These are phyloP conservation scores for Atkinsonella texensis DNA, from an alignment of 2,329 filamentous ascomycete genomes.

Conservation along the genomic window DNA sequence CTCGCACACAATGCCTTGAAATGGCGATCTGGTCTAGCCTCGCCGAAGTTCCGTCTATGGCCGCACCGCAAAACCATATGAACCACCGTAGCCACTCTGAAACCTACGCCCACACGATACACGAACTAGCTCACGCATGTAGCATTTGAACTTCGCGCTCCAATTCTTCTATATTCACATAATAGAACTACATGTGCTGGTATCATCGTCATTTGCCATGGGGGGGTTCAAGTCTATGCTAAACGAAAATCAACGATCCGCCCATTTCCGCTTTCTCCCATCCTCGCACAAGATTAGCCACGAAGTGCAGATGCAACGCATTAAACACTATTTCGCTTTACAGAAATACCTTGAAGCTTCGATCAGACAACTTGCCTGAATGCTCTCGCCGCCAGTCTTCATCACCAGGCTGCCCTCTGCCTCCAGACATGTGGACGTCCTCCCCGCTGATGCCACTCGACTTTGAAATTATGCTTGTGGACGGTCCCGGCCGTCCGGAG, in stretches of 20 bases:
- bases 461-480: slow-evolving; percentile 4
- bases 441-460: slow-evolving; percentile 4
- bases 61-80: neutral
- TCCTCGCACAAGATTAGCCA: neutral
- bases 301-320: neutral
- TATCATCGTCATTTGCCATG: slow-evolving; percentile 2
- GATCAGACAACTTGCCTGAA: slow-evolving; percentile 12
- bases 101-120: too few relatives aligned
- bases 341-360: slow-evolving; percentile 17
- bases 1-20: neutral
- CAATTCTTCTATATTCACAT: neutral
- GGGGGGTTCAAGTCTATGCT: neutral
- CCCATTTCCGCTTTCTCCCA: neutral
- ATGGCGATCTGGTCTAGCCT: neutral
- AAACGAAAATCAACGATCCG: neutral
- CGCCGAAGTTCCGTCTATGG: neutral
- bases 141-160: neutral
- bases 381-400: slow-evolving; percentile 10
- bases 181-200: neutral
- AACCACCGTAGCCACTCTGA: too few relatives aligned
- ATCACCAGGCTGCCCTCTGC: slow-evolving; percentile 2
- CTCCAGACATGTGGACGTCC: slow-evolving; percentile 8
- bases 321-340: slow-evolving; percentile 1
- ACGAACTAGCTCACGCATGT: neutral
- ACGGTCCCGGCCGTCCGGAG: slow-evolving; percentile 4